A percentile compares a stretch with the other conserved stretches of the same genome.
These are phyloP conservation scores for Leptoxyphium fumago DNA, from an alignment of 2,329 filamentous ascomycete genomes.

Conservation along the genomic window DNA sequence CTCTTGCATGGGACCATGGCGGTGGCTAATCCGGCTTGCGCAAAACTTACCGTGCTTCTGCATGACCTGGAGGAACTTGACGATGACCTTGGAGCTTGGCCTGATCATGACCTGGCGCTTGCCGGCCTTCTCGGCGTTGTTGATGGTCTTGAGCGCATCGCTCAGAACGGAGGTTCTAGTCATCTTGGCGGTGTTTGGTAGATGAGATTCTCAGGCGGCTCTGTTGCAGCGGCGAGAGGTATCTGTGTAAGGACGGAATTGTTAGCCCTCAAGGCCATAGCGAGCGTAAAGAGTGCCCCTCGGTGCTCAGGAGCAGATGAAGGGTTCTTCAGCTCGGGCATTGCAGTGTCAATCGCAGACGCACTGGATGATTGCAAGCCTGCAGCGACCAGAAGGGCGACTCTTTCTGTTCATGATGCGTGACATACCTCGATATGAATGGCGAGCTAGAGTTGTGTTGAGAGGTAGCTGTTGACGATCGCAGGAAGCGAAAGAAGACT, in stretches of 20 bases:
- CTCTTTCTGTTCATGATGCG: conserved; percentile 9
- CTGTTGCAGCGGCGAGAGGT: conserved; percentile 38
- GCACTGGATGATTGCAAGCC: conserved; percentile 28
- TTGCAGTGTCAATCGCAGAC: conserved; percentile 29
- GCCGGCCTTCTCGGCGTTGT: conserved; percentile 99
- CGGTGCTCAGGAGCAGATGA: conserved; percentile 26
- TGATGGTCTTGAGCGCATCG: conserved; percentile 76
- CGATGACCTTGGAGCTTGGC: conserved; percentile 97
- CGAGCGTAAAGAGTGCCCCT: conserved; percentile 55
- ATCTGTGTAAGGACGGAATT: conserved; percentile 31
- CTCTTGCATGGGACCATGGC: not conserved
- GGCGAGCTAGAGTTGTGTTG: conserved; percentile 1
- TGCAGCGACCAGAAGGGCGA: conserved; percentile 38
- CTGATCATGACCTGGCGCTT: conserved; percentile 99
- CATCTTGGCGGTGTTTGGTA: conserved; percentile 61
- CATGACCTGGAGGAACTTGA: conserved; percentile 99
- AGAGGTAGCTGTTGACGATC: not conserved
- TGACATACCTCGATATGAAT: conserved; percentile 21
- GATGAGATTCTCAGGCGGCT: conserved; percentile 67
- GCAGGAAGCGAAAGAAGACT: not conserved
- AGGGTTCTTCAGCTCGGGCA: conserved; percentile 56
- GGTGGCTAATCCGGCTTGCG: not conserved
- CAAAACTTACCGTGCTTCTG: conserved; percentile 87
- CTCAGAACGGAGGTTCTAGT: conserved; percentile 98
- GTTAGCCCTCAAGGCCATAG: conserved; percentile 49